Evolutionary conservation across 2,329 filamentous ascomycete genomes (phyloP).

Genomic region (Cryphonectria radicalis): DNA sequence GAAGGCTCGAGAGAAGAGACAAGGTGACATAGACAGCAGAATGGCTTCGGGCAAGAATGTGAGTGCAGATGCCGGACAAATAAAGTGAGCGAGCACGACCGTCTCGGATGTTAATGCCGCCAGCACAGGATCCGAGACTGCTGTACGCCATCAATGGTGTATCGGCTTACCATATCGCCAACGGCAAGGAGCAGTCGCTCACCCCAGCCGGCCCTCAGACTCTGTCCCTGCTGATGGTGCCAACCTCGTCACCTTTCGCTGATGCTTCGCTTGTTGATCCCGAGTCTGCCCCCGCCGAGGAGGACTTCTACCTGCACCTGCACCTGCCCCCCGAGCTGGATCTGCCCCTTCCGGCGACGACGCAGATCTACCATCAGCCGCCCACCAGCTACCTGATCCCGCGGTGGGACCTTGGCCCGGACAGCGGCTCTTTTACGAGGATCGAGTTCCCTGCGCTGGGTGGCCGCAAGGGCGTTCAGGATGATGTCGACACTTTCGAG

Average conservation of each 20-base stretch:
- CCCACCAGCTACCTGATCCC: conserved; percentile 93
- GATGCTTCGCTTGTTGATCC: conserved; percentile 56
- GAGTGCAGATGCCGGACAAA: conserved; percentile 24
- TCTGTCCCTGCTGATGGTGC: conserved; percentile 92
- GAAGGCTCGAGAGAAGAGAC: neutral
- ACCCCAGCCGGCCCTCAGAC: conserved; percentile 89
- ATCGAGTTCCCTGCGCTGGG: conserved; percentile 85
- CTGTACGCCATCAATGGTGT: conserved; percentile 81
- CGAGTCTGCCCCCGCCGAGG: conserved; percentile 63
- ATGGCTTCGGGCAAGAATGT: conserved; percentile 54
- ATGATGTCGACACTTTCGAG: conserved; percentile 95
- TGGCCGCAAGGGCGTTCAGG: conserved; percentile 74
- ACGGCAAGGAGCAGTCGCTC: conserved; percentile 82
- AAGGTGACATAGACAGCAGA: conserved; percentile 24
- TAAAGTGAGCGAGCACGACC: neutral
- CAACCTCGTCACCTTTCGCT: conserved; percentile 76
- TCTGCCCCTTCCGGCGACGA: conserved; percentile 89
- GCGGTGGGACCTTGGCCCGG: conserved; percentile 88
- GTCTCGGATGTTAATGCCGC: conserved; percentile 8
- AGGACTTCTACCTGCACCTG: conserved; percentile 97
- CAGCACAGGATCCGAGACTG: conserved; percentile 62
- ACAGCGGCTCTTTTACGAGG: conserved; percentile 87
- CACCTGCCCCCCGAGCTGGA: conserved; percentile 94
- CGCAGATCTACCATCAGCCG: conserved; percentile 95
- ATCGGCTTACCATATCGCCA: conserved; percentile 85